Evolutionary conservation across 257 asterid genomes (phyloP).

Genomic region (Solanum habrochaites): DNA sequence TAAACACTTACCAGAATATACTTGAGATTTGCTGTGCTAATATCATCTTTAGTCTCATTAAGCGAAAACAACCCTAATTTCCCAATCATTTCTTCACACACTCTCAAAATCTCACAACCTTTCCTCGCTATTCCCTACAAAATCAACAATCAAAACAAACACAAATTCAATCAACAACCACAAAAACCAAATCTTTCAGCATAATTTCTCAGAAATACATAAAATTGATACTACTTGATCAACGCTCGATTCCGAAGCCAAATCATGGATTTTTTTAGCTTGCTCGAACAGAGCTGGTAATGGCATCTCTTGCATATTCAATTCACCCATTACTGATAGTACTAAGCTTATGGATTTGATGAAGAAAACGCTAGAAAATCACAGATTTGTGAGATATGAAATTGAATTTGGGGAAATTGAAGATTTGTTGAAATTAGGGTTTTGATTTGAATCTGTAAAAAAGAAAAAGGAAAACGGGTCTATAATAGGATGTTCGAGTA

Average conservation of each 20-base stretch:
- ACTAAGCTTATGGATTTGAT: background rate
- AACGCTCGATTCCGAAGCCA: slow-evolving; percentile 38
- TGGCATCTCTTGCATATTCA: slow-evolving; percentile 45
- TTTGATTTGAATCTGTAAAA: background rate
- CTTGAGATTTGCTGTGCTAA: slow-evolving; percentile 78
- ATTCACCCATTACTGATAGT: slow-evolving; percentile 23
- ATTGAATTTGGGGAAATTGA: background rate
- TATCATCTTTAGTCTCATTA: slow-evolving; percentile 86
- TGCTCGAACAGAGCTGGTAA: slow-evolving; percentile 48
- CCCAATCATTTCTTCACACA: slow-evolving; percentile 80
- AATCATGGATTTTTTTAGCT: slow-evolving; percentile 39
- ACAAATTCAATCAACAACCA: background rate
- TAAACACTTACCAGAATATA: slow-evolving; percentile 55
- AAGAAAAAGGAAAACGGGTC: background rate
- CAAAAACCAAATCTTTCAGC: background rate
- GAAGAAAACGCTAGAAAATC: background rate
- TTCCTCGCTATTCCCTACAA: slow-evolving; percentile 50
- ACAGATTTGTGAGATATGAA: background rate
- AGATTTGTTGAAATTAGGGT: background rate
- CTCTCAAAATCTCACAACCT: slow-evolving; percentile 58
- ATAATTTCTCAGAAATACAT: background rate
- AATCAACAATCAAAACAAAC: background rate
- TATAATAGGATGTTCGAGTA: background rate
- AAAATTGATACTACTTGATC: slow-evolving; percentile 1
- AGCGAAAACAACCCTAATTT: slow-evolving; percentile 77